Base-by-base conservation (phyloP, 164 flowering plant genomes). In the Amborella trichopoda region DNA sequence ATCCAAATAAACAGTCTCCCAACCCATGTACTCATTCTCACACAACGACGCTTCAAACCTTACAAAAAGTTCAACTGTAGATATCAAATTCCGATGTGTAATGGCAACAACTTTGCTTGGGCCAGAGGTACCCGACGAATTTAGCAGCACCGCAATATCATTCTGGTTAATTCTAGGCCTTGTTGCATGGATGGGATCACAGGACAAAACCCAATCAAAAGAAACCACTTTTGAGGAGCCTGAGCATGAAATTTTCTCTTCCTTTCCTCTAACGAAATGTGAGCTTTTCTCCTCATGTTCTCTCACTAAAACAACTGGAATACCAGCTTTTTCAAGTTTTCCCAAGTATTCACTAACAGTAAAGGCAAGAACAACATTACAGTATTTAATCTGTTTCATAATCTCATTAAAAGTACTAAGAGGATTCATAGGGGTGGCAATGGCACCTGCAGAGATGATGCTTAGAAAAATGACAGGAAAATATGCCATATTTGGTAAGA, bases 91-190 rank as follows among this genome's bases (percentile, higher is more conserved):
- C 56, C 67, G 43, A 52, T 88, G 96, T 0, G 79, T 74, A 21
- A 84, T 25, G 32, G 78, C 59, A 25, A 74, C 94, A 2, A 86
- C 94, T 73, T 88, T 88, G 40, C 78, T 67, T 13, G 23, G 50
- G n/a, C 94, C 94, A 3, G 82, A 68, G 38, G 96, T 88, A 0
- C 96, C 96, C 0, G 94, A 88, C 0, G 96, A 83, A 58, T 65
- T 77, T 62, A 88, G 41, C 9, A 88, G 64, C 0, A 81, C 84
- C 1, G 94, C 96, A 1, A 72, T 68, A 41, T 88, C 94, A 16
- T 71, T 26, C 58, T 81, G 96, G 23, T 36, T 52, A n/a, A 81
- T 72, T n/a, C 24, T 44, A 9, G 71, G 68, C 55, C 54, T 70
- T 0, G 61, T 56, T 5, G 51, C 53, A 17, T 25, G 26, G 30